Percentiles rank a stretch among this genome's conserved stretches.
These are phyloP conservation scores for Hysterangium stoloniferum DNA, from an alignment of 768 basidiomycete species.

Conservation along the genomic window DNA sequence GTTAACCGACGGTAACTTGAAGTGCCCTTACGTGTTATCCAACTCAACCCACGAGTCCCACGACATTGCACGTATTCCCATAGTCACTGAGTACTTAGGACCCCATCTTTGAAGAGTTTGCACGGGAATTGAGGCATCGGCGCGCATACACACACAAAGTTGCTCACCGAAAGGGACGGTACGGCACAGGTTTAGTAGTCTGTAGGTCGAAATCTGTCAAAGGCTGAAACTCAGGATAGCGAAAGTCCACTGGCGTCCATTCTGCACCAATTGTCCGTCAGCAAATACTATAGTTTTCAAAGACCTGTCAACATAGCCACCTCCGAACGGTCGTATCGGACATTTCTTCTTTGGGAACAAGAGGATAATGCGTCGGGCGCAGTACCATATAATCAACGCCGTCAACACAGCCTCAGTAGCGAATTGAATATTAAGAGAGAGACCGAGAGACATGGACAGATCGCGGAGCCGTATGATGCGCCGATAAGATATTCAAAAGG, in stretches of 20 bases:
- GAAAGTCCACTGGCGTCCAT: conserved; percentile 6
- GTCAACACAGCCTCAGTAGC: not conserved
- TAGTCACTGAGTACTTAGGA: conserved; percentile 30
- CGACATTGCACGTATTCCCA: conserved; percentile 59
- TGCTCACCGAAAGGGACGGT: conserved; percentile 21
- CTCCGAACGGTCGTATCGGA: conserved; percentile 10
- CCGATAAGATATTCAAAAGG: too few relatives aligned
- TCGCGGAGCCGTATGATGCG: too few relatives aligned
- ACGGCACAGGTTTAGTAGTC: conserved; percentile 14
- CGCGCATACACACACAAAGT: conserved; percentile 9
- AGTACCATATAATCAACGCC: not conserved
- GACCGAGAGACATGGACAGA: not conserved
- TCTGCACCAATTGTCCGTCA: not conserved
- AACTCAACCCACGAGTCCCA: conserved; percentile 68
- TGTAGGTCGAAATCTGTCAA: conserved; percentile 13
- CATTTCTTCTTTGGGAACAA: too few relatives aligned
- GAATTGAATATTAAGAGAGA: not conserved
- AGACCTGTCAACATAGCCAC: not conserved
- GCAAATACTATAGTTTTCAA: not conserved
- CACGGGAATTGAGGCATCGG: not conserved
- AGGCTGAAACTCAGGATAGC: conserved; percentile 1
- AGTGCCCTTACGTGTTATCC: conserved; percentile 8
- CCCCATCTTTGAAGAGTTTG: not conserved
- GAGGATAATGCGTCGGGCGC: not conserved
- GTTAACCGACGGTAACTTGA: not conserved